Evolutionary conservation across 2,329 filamentous ascomycete species (phyloP).

Genomic region (Monosporascus sp.): DNA sequence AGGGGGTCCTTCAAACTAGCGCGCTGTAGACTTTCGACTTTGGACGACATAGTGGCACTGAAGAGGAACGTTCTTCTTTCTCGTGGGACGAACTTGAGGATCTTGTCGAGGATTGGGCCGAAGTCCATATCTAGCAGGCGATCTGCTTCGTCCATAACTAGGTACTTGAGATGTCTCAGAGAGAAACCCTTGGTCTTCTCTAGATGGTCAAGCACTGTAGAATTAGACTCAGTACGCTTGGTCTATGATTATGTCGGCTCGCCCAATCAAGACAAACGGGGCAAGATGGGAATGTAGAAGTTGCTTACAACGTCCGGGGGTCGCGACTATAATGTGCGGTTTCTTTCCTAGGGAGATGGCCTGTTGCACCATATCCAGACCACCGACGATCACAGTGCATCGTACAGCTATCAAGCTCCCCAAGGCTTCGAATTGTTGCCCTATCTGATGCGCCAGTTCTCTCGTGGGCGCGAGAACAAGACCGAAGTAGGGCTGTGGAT

Average conservation of each 20-base stretch:
- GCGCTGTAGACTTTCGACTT: slow-evolving; percentile 87
- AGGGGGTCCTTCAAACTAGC: slow-evolving; percentile 83
- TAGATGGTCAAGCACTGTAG: slow-evolving; percentile 72
- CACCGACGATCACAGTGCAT: slow-evolving; percentile 82
- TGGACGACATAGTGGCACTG: slow-evolving; percentile 89
- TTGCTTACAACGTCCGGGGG: slow-evolving; percentile 62
- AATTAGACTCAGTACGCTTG: neutral
- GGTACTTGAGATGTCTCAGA: slow-evolving; percentile 72
- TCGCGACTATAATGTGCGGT: slow-evolving; percentile 89
- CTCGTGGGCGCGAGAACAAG: slow-evolving; percentile 88
- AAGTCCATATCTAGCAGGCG: slow-evolving; percentile 91
- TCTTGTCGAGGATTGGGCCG: slow-evolving; percentile 86
- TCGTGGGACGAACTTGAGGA: slow-evolving; percentile 79
- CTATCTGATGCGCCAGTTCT: slow-evolving; percentile 89
- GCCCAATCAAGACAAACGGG: too few relatives aligned
- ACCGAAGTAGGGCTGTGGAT: slow-evolving; percentile 80
- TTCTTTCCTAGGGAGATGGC: slow-evolving; percentile 90
- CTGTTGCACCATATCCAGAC: slow-evolving; percentile 93
- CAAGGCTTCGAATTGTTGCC: slow-evolving; percentile 79
- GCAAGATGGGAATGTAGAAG: neutral
- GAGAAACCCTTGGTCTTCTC: slow-evolving; percentile 98
- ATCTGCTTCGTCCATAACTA: slow-evolving; percentile 95
- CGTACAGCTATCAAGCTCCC: slow-evolving; percentile 84
- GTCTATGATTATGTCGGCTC: neutral
- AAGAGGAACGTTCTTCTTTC: slow-evolving; percentile 83